Percentiles rank a stretch among this genome's conserved stretches.
These are phyloP conservation scores for Trametes maxima DNA, from an alignment of 768 basidiomycete genomes.

Conservation along the genomic window DNA sequence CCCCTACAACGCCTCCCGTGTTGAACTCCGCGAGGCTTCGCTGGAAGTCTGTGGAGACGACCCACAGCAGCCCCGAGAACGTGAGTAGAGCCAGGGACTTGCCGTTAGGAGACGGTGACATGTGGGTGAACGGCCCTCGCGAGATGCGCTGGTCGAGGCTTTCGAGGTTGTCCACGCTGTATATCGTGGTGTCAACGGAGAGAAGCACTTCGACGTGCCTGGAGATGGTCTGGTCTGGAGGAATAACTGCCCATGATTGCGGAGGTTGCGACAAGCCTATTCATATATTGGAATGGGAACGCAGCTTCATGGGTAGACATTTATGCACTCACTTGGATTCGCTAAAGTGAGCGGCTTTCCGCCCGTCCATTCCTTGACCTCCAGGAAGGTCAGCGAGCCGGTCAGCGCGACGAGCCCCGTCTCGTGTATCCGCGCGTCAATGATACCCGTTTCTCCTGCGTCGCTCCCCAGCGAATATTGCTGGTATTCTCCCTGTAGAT, in stretches of 20 bases:
- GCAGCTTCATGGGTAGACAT: conserved; percentile 1
- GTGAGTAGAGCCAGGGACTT: conserved; percentile 88
- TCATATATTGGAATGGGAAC: not conserved
- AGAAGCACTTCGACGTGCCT: conserved; percentile 89
- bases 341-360: conserved; percentile 71
- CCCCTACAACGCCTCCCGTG: conserved; percentile 55
- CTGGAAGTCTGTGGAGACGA: conserved; percentile 94
- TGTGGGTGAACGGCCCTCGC: conserved; percentile 85
- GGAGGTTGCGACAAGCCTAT: conserved; percentile 81
- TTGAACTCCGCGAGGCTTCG: conserved; percentile 88
- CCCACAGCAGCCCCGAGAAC: conserved; percentile 74
- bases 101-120: conserved; percentile 92
- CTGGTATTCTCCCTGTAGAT: conserved; percentile 81
- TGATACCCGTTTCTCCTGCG: conserved; percentile 77
- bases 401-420: conserved; percentile 87
- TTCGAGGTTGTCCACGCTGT: conserved; percentile 88
- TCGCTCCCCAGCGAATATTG: conserved; percentile 86
- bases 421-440: conserved; percentile 86
- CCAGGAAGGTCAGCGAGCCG: conserved; percentile 71
- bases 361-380: conserved; percentile 90
- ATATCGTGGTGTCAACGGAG: conserved; percentile 77
- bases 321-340: conserved; percentile 61
- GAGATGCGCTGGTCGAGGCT: conserved; percentile 84
- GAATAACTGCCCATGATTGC: conserved; percentile 80
- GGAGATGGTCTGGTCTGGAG: conserved; percentile 82